phyloP scores from a whole-genome alignment of 768 basidiomycete genomes.

The Hygrocybe coccinea region DNA sequence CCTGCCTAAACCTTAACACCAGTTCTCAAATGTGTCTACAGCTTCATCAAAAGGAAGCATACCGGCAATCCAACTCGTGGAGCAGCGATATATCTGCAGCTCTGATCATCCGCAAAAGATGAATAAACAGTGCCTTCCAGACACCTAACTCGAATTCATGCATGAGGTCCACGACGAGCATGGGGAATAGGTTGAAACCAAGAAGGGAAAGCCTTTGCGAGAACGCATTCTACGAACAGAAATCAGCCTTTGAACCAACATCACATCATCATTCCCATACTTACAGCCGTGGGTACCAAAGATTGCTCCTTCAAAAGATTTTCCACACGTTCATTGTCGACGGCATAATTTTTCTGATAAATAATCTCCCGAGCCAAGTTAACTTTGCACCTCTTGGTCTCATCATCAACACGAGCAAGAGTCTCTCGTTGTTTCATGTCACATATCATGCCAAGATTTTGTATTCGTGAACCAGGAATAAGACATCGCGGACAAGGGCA shows the following conservation, averaged over 20 bases:
- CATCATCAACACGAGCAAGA: constrained; percentile 12
- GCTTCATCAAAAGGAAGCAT: not conserved
- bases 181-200: constrained; percentile 3
- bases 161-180: constrained; percentile 7
- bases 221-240: constrained; percentile 7
- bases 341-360: constrained; percentile 22
- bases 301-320: constrained; percentile 23
- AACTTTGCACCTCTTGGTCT: constrained; percentile 5
- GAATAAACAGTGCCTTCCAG: constrained; percentile 24
- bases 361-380: constrained; percentile 19
- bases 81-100: not conserved
- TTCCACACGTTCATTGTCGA: constrained; percentile 27
- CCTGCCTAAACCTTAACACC: constrained; percentile 4
- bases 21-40: not conserved
- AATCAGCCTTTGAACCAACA: not conserved
- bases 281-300: constrained; percentile 28
- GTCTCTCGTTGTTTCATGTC: constrained; percentile 15
- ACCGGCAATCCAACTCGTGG: not conserved
- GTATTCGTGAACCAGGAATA: constrained; percentile 24
- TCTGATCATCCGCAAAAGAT: constrained; percentile 16
- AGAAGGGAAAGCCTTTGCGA: not conserved
- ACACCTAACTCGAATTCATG: constrained; percentile 16
- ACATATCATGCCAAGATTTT: constrained; percentile 24
- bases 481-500: constrained; percentile 37
- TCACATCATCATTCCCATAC: not conserved